Evolutionary conservation across 495 filamentous ascomycete genomes (phyloP).

Genomic region (Bacidia gigantensis): DNA sequence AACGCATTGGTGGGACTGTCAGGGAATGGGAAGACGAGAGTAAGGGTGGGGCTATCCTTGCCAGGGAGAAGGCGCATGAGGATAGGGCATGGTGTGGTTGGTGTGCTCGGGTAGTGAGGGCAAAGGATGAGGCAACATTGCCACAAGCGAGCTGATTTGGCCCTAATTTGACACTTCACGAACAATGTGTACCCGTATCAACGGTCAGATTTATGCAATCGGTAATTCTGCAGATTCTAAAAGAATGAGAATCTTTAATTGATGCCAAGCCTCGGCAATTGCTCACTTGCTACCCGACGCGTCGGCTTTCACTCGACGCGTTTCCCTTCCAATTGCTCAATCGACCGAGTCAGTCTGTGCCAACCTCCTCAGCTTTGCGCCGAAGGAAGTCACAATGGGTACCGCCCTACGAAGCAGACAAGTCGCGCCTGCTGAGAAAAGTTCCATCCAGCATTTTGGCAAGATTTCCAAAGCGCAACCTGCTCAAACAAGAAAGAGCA

Average conservation of each 20-base stretch:
- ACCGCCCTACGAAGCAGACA: constrained; percentile 10
- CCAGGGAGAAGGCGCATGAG: constrained; percentile 39
- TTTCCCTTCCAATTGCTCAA: no score
- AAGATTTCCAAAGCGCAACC: constrained; percentile 17
- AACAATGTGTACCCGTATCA: no score
- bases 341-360: no score
- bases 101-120: constrained; percentile 14
- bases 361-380: not conserved
- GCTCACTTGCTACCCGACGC: no score
- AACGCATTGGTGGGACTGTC: constrained; percentile 67
- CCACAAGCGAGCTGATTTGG: no score
- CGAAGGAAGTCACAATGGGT: constrained; percentile 19
- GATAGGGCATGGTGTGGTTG: constrained; percentile 35
- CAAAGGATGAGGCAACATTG: constrained; percentile 7
- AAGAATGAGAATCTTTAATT: no score
- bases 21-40: constrained; percentile 71
- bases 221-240: no score
- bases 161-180: no score
- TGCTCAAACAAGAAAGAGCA: constrained; percentile 3
- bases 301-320: not conserved
- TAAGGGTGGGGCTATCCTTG: constrained; percentile 46
- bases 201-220: no score
- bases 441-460: constrained; percentile 15
- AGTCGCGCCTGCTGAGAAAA: constrained; percentile 7
- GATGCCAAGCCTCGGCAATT: no score